Evolutionary conservation across 371 early-diverging fungal species (phyloP), one percentile per base, ranked within the genome.

Genomic region (Mortierella sp.): DNA sequence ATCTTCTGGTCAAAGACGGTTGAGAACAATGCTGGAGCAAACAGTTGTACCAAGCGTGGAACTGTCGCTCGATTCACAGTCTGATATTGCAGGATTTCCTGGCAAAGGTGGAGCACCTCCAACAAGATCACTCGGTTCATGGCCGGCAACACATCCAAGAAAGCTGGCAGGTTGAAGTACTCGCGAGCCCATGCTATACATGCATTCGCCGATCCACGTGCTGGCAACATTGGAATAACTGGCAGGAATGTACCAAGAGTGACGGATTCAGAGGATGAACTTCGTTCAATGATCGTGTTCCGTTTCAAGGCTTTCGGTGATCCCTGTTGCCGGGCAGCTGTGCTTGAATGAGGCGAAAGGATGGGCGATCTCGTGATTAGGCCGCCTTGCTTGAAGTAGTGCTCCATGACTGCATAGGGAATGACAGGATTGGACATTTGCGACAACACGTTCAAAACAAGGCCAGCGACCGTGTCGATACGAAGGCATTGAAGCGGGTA

Each of bases 371-470:
- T 40, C 0, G 54, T 48, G 40, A 25, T 17, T 2, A 27, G 40
- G 6, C 51, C 51, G 21, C 57, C 51, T 22, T 58, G 61, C 21
- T 57, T 48, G 41, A 68, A 76, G 29, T 64, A 76, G 31, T 68
- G 60, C 31, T 64, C 76, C 65, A 61, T 76, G 34, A 76, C 47
- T 13, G 49, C 39, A 48, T 76, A 76, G 9, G 76, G 76, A 24
- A 76, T 59, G 19, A 76, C 65, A 14, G 76, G 76, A 39, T 68
- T 76, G 37, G 76, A 76, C 76, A 76, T 76, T 44, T 68, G 76
- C 2, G 69, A 76, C 21, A 76, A 46, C 21, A 64, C 13, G 41
- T 76, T 76, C 25, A 76, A 44, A 54, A 76, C 27, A 50, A 76
- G 44, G 22, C 60, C 65, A 22, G 58, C 65, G n/a, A 76, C 76